These are phyloP conservation scores for Kwoniella botswanensis DNA, from an alignment of 768 basidiomycete genomes.

Conservation along the genomic window DNA sequence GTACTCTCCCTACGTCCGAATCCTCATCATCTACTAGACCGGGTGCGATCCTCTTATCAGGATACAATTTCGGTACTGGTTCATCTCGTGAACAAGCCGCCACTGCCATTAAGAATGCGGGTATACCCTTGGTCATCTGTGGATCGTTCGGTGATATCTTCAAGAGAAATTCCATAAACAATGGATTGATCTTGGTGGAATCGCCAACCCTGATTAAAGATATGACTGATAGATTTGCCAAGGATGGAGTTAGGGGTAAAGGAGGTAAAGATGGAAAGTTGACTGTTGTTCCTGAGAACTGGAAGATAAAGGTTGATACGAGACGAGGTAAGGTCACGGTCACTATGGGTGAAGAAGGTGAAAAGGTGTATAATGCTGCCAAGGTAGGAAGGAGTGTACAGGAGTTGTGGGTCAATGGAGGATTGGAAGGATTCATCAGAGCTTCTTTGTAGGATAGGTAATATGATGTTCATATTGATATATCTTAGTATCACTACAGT, in stretches of 20 bases:
- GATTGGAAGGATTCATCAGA: slow-evolving; percentile 84
- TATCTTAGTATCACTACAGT: neutral
- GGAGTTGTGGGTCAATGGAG: slow-evolving; percentile 95
- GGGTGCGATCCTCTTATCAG: slow-evolving; percentile 83
- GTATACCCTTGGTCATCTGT: slow-evolving; percentile 90
- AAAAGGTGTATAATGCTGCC: slow-evolving; percentile 68
- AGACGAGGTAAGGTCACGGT: slow-evolving; percentile 72
- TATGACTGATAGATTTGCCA: slow-evolving; percentile 74
- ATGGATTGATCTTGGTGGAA: slow-evolving; percentile 93
- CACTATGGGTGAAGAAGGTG: slow-evolving; percentile 59
- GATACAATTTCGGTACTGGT: slow-evolving; percentile 98
- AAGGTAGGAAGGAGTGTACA: slow-evolving; percentile 92
- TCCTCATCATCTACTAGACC: slow-evolving; percentile 58
- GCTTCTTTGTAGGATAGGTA: slow-evolving; percentile 46
- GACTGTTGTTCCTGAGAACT: slow-evolving; percentile 73
- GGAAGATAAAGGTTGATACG: slow-evolving; percentile 72
- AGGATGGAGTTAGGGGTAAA: slow-evolving; percentile 73
- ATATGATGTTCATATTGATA: neutral
- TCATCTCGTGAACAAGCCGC: slow-evolving; percentile 98
- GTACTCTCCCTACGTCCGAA: slow-evolving; percentile 37
- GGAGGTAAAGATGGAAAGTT: slow-evolving; percentile 82
- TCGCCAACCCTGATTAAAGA: slow-evolving; percentile 86
- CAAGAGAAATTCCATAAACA: slow-evolving; percentile 99
- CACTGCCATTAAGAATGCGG: slow-evolving; percentile 92
- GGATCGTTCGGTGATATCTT: slow-evolving; percentile 99